A percentile compares a stretch with the other conserved stretches of the same genome.
These are phyloP conservation scores for Leishmania braziliensis DNA, from an alignment of 208 protist genomes.

Conservation along the genomic window DNA sequence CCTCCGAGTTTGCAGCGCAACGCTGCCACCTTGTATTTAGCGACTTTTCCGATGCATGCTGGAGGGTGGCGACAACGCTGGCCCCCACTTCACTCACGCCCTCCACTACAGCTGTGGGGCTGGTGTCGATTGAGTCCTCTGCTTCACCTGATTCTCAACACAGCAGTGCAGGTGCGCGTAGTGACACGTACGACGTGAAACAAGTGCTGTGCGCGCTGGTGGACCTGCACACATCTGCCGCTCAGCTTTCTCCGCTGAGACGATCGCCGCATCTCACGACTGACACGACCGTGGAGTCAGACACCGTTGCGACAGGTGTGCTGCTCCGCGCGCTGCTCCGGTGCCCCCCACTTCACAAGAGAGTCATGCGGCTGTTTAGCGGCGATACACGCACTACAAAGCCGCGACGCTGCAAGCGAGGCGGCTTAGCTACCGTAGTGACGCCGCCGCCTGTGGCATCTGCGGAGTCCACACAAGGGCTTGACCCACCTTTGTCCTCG, in stretches of 20 bases:
- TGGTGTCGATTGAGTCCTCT: not conserved
- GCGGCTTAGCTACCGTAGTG: not conserved
- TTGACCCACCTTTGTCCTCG: not conserved
- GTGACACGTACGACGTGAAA: constrained; percentile 4
- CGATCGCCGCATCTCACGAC: not conserved
- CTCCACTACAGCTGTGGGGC: not conserved
- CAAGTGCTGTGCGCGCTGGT: constrained; percentile 22
- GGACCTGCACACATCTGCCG: constrained; percentile 11
- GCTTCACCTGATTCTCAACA: not conserved
- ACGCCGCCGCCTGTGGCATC: not conserved
- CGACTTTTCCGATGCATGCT: constrained; percentile 14
- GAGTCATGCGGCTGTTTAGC: constrained; percentile 12
- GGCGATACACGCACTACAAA: not conserved
- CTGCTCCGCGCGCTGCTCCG: constrained; percentile 23
- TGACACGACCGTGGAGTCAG: constrained; percentile 5
- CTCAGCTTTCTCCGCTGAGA: not conserved
- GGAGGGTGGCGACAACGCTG: constrained; percentile 14
- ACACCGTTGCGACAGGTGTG: constrained; percentile 19
- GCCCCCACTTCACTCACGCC: not conserved
- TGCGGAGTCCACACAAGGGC: too few species aligned
- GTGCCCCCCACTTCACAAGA: constrained; percentile 24
- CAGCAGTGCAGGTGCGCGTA: not conserved
- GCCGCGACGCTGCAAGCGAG: not conserved
- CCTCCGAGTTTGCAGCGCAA: constrained; percentile 15
- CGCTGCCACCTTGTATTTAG: constrained; percentile 29